A percentile compares a stretch with the other conserved stretches of the same genome.
Evolutionary conservation across 2,329 filamentous ascomycete species (phyloP).

Genomic region (Cercospora sesami): DNA sequence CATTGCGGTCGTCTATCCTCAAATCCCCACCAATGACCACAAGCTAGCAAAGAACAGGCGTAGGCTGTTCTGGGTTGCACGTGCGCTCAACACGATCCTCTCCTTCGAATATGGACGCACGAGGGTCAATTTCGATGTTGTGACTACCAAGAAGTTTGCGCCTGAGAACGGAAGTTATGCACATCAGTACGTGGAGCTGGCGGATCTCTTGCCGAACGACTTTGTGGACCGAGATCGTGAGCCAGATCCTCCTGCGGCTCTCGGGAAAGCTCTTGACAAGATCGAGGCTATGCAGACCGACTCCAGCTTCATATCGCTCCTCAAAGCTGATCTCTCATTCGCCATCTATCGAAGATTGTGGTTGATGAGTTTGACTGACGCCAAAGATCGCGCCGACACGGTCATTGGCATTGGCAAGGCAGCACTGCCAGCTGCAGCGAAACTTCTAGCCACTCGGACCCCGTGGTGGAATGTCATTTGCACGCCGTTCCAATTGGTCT

Average conservation of each 20-base stretch:
- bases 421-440: constrained; percentile 40
- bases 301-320: constrained; percentile 46
- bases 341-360: constrained; percentile 49
- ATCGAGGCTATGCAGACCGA: constrained; percentile 38
- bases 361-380: constrained; percentile 42
- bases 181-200: constrained; percentile 38
- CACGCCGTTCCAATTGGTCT: constrained; percentile 47
- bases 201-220: constrained; percentile 39
- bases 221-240: constrained; percentile 39
- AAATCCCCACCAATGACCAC: constrained; percentile 34
- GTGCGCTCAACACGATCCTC: constrained; percentile 59
- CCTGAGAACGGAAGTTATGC: constrained; percentile 33
- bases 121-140: constrained; percentile 52
- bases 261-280: constrained; percentile 36
- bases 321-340: constrained; percentile 56
- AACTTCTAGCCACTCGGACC: constrained; percentile 38
- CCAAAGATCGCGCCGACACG: constrained; percentile 41
- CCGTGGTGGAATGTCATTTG: constrained; percentile 50
- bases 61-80: constrained; percentile 51
- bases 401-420: constrained; percentile 41
- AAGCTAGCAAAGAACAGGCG: constrained; percentile 36
- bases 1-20: constrained; percentile 39
- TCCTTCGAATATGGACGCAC: constrained; percentile 61
- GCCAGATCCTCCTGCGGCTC: constrained; percentile 39
- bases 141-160: constrained; percentile 41